A percentile compares a stretch with the other conserved stretches of the same genome.
Evolutionary conservation across 2,329 filamentous ascomycete species (phyloP).

Genomic region (Magnaporthiopsis poae): DNA sequence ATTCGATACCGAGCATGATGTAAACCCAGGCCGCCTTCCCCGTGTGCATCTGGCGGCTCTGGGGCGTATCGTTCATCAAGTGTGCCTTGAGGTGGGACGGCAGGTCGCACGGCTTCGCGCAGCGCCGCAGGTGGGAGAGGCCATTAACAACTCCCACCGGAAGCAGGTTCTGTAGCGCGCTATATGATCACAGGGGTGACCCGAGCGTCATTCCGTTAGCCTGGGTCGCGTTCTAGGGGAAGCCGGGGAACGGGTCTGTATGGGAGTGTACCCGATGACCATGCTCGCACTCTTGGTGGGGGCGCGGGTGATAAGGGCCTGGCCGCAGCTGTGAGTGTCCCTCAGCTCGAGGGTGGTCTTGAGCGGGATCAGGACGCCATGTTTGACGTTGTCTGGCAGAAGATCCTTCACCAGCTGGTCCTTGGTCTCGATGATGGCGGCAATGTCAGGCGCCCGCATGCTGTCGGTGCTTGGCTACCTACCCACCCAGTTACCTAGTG

Average conservation of each 20-base stretch:
- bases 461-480: constrained; percentile 9
- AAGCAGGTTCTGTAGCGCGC: constrained; percentile 45
- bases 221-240: background rate
- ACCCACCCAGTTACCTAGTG: no score
- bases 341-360: constrained; percentile 56
- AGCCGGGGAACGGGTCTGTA: background rate
- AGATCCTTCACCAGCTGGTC: constrained; percentile 23
- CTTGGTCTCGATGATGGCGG: constrained; percentile 19
- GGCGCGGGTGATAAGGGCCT: constrained; percentile 61
- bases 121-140: constrained; percentile 64
- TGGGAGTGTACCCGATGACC: constrained; percentile 55
- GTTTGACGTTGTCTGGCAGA: constrained; percentile 25
- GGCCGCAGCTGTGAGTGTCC: constrained; percentile 47
- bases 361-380: constrained; percentile 48
- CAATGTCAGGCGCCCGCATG: constrained; percentile 13
- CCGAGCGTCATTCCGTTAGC: background rate
- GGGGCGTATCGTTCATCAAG: constrained; percentile 48
- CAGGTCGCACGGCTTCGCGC: constrained; percentile 61
- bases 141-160: constrained; percentile 54
- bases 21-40: constrained; percentile 53
- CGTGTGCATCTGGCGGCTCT: constrained; percentile 47
- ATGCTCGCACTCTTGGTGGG: constrained; percentile 63
- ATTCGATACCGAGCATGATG: constrained; percentile 43
- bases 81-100: constrained; percentile 54
- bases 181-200: constrained; percentile 17